Base-by-base conservation (phyloP, 192 early-diverging fungal species). In the Backusella sp. region DNA sequence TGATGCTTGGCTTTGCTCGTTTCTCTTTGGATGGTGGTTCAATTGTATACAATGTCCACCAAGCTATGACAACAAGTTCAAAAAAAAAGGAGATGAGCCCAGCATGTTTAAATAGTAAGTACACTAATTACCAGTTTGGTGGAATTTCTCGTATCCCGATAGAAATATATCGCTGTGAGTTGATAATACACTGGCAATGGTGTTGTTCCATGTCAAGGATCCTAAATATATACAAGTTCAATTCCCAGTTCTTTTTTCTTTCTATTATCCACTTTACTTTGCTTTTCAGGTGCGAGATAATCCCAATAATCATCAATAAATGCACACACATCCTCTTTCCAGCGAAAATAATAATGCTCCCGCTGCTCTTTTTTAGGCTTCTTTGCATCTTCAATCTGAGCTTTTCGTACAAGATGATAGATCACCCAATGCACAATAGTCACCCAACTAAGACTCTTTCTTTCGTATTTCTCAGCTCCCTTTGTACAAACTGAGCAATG, bases 191-290 rank as follows among this genome's bases (percentile, higher is more conserved):
- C 93, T 94, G 2, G 94, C 94, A 6, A 96, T 88, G 2, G 94
- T 95, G 79, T 96, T 96, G 39, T 92, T 89, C 95, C 95, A 96
- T 1, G 93, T 95, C 0, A 88, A 86, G 0, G 91, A 88, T 78
- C 86, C 90, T 91, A 79, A n/a, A 39, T 62, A 49, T 62, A 49
- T 0, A 26, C 0, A n/a, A 26, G 30, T 34, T 62, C 4, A 23
- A 49, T 69, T 37, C 52, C 8, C 6, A 3, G 3, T 32, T 32
- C 32, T 32, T 32, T 32, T 49, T 12, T 49, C 8, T 42, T 19
- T 4, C 19, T 17, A 72, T 19, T 23, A 44, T 21, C 21, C 26
- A 70, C 15, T 32, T 34, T 62, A 91, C 93, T 89, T 37, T 85
- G 77, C 78, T 92, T 92, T 28, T 86, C 92, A 0, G 91, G 90